These are phyloP conservation scores for Gastrolobium villosum DNA, from an alignment of 306 rosid species.

Conservation along the genomic window DNA sequence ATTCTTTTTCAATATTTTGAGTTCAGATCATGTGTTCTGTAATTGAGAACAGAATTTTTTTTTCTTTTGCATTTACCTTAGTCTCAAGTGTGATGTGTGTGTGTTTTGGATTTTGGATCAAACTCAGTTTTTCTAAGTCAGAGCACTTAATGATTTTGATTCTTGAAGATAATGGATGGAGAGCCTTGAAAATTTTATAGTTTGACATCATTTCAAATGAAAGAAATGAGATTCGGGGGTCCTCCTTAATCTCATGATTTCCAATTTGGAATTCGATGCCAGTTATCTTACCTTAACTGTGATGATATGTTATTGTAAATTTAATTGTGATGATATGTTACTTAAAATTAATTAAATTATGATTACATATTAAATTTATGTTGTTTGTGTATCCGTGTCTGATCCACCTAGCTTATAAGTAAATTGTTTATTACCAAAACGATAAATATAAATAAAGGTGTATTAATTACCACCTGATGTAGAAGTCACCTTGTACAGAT, in stretches of 20 bases:
- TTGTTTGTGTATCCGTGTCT: not conserved
- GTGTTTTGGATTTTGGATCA: not conserved
- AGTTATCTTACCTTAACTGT: not conserved
- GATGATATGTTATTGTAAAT: not conserved
- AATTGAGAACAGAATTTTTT: not conserved
- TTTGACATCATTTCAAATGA: not conserved
- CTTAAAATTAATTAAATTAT: not conserved
- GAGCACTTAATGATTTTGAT: not conserved
- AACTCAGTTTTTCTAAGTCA: not conserved
- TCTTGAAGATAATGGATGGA: not conserved
- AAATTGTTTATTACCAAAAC: not conserved
- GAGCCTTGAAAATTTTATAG: not conserved
- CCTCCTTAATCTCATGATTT: not conserved
- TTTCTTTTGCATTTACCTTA: not conserved
- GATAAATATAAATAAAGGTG: not conserved
- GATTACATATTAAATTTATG: constrained; percentile 15
- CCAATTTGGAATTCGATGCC: not conserved
- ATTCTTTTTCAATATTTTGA: not conserved
- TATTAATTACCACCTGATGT: constrained; percentile 3
- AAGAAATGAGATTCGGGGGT: not conserved
- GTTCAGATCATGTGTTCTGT: constrained; percentile 5
- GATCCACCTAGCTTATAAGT: not conserved
- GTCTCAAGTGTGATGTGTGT: not conserved
- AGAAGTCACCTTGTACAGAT: not conserved
- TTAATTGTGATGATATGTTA: not conserved